Conservation (phyloP, 179 eudicot genomes). For the Beta corolliflora region DNA sequence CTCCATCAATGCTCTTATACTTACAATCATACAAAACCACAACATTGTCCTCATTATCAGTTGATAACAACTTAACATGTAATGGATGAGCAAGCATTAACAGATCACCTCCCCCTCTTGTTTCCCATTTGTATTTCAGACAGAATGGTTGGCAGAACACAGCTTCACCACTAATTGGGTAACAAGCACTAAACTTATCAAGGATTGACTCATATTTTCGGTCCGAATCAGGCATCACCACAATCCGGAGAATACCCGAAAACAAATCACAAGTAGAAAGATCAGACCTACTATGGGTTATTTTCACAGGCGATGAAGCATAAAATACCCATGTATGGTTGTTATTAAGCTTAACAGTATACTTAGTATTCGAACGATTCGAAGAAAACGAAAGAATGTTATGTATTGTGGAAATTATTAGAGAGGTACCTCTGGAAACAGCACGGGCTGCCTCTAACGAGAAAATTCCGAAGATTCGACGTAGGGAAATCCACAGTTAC, state of each 20-base stretch:
- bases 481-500: constrained; percentile 74
- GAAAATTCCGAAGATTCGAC: constrained; percentile 50
- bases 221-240: constrained; percentile 46
- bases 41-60: constrained; percentile 28
- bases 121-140: constrained; percentile 76
- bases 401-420: constrained; percentile 63
- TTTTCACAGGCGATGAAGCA: constrained; percentile 53
- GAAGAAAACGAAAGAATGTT: constrained; percentile 49
- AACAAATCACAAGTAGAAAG: constrained; percentile 42
- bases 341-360: constrained; percentile 59
- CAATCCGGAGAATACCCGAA: constrained; percentile 63
- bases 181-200: constrained; percentile 70
- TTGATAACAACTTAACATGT: constrained; percentile 56
- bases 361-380: constrained; percentile 49
- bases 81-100: constrained; percentile 84
- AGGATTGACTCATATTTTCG: constrained; percentile 44
- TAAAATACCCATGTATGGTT: constrained; percentile 79
- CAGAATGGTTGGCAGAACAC: constrained; percentile 50
- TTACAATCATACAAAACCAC: constrained; percentile 62
- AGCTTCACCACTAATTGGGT: constrained; percentile 66
- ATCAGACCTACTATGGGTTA: constrained; percentile 45
- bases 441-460: constrained; percentile 72
- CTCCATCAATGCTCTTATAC: constrained; percentile 84
- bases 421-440: constrained; percentile 26
- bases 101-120: constrained; percentile 74